These are phyloP conservation scores for Fusarium aywerte DNA, from an alignment of 2,329 filamentous ascomycete genomes.

Conservation along the genomic window DNA sequence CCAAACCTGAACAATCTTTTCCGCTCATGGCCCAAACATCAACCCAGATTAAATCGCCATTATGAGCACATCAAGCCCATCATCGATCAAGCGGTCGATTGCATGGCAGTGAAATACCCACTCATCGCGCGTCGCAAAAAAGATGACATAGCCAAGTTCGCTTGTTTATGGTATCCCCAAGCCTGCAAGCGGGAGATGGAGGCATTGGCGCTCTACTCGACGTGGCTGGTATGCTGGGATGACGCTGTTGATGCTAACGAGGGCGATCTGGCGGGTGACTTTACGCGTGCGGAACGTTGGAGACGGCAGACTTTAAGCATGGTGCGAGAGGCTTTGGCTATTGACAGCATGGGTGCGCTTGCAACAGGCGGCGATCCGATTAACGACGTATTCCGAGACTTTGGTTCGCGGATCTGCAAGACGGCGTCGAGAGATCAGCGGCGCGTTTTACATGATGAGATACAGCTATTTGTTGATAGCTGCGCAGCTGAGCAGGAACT, in stretches of 20 bases:
- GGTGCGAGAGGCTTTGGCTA: constrained; percentile 30
- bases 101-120: constrained; percentile 52
- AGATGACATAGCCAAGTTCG: constrained; percentile 48
- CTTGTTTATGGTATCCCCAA: constrained; percentile 41
- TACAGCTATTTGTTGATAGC: constrained; percentile 40
- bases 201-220: constrained; percentile 41
- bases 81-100: constrained; percentile 39
- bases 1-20: constrained; percentile 45
- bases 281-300: constrained; percentile 42
- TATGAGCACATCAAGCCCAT: constrained; percentile 35
- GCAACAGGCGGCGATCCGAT: constrained; percentile 31
- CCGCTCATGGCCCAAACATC: constrained; percentile 39
- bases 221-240: constrained; percentile 51
- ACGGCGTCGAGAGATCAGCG: constrained; percentile 24
- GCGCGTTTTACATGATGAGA: constrained; percentile 37
- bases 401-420: constrained; percentile 32
- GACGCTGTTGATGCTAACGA: constrained; percentile 49
- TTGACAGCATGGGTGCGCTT: background rate
- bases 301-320: constrained; percentile 40
- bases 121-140: constrained; percentile 43
- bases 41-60: constrained; percentile 36
- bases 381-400: constrained; percentile 42
- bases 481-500: constrained; percentile 47
- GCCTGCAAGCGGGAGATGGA: constrained; percentile 32
- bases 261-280: constrained; percentile 44